Conservation (phyloP, 129 eudicot species). For the Scalesia atractyloides region DNA sequence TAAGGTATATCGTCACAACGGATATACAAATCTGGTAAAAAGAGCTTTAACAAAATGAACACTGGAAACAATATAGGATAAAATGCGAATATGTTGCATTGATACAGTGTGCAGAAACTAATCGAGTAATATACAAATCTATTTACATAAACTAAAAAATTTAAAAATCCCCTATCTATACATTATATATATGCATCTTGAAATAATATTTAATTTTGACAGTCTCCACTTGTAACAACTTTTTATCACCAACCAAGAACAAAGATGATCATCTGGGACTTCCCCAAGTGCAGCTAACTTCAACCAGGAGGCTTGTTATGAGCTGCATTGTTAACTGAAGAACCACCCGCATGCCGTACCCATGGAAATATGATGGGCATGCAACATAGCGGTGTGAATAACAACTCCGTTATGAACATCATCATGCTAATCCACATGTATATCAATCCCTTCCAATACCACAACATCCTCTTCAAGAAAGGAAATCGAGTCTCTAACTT, state of each 20-base stretch:
- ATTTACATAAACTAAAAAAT: background rate
- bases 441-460: slow-evolving; percentile 77
- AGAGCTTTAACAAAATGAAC: background rate
- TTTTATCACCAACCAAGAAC: slow-evolving; percentile 19
- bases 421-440: slow-evolving; percentile 62
- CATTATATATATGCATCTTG: background rate
- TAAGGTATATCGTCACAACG: too few relatives aligned
- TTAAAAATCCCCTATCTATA: background rate
- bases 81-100: background rate
- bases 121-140: slow-evolving; percentile 6
- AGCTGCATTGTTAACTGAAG: slow-evolving; percentile 13
- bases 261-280: slow-evolving; percentile 18
- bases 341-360: slow-evolving; percentile 39
- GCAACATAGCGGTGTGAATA: slow-evolving; percentile 66
- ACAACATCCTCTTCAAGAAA: slow-evolving; percentile 58
- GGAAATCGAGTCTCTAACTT: slow-evolving; percentile 73
- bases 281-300: slow-evolving; percentile 25
- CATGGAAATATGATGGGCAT: slow-evolving; percentile 54
- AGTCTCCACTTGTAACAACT: background rate
- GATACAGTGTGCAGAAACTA: background rate
- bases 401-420: slow-evolving; percentile 59
- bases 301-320: slow-evolving; percentile 25
- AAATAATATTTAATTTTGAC: background rate
- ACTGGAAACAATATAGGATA: background rate
- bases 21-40: background rate